These are phyloP conservation scores for Cutaneotrichosporon curvatum DNA, from an alignment of 1,284 basidiomycete species.

Conservation along the genomic window DNA sequence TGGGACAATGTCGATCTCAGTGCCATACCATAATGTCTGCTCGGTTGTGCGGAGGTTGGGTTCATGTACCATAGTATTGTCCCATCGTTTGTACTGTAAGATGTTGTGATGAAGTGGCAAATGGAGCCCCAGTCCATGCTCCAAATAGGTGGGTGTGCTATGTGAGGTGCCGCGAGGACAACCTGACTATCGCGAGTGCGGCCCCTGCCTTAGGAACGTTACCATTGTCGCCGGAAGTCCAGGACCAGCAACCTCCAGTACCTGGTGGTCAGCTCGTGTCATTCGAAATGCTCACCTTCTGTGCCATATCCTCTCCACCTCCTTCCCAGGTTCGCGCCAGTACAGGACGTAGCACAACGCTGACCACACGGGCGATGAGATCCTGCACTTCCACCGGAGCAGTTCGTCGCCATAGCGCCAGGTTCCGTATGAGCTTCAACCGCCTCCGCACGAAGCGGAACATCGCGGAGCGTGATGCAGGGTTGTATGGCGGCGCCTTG, in stretches of 20 bases:
- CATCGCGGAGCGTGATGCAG: conserved; percentile 65
- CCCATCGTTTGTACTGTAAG: too few relatives aligned
- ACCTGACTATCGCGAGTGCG: conserved; percentile 13
- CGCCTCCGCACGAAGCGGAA: conserved; percentile 61
- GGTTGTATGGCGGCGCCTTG: conserved; percentile 60
- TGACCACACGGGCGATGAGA: conserved; percentile 56
- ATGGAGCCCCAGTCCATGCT: too few relatives aligned
- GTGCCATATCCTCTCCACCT: conserved; percentile 61
- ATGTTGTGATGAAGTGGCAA: too few relatives aligned
- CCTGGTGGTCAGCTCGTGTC: conserved; percentile 12
- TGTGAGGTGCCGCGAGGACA: too few relatives aligned
- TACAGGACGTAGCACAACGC: conserved; percentile 59
- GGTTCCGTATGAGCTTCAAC: conserved; percentile 64
- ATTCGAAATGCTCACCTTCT: conserved; percentile 51
- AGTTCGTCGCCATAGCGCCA: conserved; percentile 68
- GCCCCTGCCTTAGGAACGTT: conserved; percentile 26
- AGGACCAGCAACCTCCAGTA: conserved; percentile 15
- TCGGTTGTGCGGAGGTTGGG: too few relatives aligned
- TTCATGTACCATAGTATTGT: too few relatives aligned
- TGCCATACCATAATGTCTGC: too few relatives aligned
- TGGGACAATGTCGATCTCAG: not conserved
- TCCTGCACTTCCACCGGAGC: conserved; percentile 57
- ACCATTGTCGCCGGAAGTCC: conserved; percentile 26
- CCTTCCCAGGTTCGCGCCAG: conserved; percentile 78
- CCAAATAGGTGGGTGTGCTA: too few relatives aligned